Evolutionary conservation across 129 eudicot species (phyloP).

Genomic region (Flaveria robusta): DNA sequence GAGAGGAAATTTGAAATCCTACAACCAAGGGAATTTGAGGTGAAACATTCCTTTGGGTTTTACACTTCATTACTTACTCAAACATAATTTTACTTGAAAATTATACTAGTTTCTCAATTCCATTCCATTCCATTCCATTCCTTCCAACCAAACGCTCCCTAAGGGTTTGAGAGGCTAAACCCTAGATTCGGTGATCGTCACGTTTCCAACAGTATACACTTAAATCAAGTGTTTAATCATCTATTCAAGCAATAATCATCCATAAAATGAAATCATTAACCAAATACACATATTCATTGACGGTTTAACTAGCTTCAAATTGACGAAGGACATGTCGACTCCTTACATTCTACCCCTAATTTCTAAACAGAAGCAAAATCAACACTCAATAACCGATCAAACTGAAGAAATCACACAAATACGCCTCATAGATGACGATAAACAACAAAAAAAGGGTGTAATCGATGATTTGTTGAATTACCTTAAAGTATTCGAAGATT

Average conservation of each 20-base stretch:
- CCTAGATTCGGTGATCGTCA: constrained; percentile 19
- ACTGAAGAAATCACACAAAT: not conserved
- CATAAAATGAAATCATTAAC: constrained; percentile 6
- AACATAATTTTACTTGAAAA: too few species aligned
- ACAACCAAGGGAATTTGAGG: too few species aligned
- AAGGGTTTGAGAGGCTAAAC: constrained; percentile 27
- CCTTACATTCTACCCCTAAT: constrained; percentile 1
- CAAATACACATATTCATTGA: not conserved
- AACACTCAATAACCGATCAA: not conserved
- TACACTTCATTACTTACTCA: too few species aligned
- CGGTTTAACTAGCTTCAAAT: not conserved
- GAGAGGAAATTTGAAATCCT: too few species aligned
- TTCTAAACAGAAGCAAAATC: constrained; percentile 5
- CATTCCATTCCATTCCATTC: too few species aligned
- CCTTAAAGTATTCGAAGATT: constrained; percentile 19
- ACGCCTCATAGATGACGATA: not conserved
- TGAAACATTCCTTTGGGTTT: too few species aligned
- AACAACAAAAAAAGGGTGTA: not conserved
- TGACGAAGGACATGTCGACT: not conserved
- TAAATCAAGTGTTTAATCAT: not conserved
- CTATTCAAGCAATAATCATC: constrained; percentile 16
- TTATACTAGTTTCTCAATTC: too few species aligned
- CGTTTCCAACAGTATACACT: not conserved
- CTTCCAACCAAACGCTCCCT: too few species aligned
- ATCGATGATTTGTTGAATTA: not conserved